Base-by-base conservation (phyloP, 345 rosid species). In the Salix koriyanagi region DNA sequence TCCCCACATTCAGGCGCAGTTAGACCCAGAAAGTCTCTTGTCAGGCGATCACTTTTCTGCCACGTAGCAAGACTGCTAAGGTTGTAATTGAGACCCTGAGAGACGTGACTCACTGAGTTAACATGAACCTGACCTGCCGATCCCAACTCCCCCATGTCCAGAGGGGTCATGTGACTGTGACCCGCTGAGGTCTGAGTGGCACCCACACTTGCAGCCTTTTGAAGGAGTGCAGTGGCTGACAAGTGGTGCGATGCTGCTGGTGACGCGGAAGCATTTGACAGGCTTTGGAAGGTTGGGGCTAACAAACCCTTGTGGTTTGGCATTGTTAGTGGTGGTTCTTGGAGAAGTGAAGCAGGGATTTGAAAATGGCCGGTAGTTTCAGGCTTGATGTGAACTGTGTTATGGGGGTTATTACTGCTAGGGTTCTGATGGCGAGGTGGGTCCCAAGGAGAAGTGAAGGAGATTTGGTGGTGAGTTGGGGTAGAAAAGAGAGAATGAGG, bases 171-270 rank as follows among this genome's bases (percentile, higher is more conserved):
- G 60, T 69, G 79, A 34, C 76, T 71, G 18, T 52, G 90, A 76
- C 87, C 89, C 36, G 75, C 41, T 13, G 81, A 46, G 48, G 88
- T 74, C 66, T 61, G 80, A 28, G 83, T 71, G n/a, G 86, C 76
- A 32, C 93, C 90, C 52, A 90, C 72, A 65, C 86, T 81, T 2
- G 93, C 89, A 5, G 96, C 98, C 87, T 88, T 93, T 76, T 90
- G 99, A 83, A 95, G 98, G 73, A 95, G 94, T 12, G 97, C 97
- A 16, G 99, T 95, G 73, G 97, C 97, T 2, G 99, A 93, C 76
- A 90, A 83, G 86, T 85, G 87, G 75, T 78, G 86, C 0, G 79
- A 73, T 1, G 86, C 79, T 2, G 79, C 58, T 0, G 87, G 74
- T 6, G 89, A 34, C 50, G 83, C 60, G 80, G 86, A 71, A 32